Evolutionary conservation across 805 yeast genomes (phyloP), one percentile per base, ranked within the genome.

Genomic region (Candida tammaniensis): DNA sequence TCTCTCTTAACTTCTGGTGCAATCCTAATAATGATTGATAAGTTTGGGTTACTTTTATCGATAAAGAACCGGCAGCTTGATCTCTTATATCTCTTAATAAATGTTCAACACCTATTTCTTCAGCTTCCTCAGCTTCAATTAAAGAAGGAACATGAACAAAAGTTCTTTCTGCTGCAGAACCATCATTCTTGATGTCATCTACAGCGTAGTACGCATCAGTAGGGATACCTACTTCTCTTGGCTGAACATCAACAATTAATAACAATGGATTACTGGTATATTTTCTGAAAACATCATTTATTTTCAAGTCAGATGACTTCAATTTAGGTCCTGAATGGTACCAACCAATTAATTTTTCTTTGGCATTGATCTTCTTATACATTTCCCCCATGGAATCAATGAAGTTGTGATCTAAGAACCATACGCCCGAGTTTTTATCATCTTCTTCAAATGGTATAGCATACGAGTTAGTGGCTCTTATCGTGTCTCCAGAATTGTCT

Each of bases 391-490:
- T 93, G 35, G 85, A 78, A 55, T 91, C 98, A 40, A 93, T 86
- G 59, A 82, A 93, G 58, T 93, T 91, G 65, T 93, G 98, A 57
- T 93, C 98, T 51, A 93, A 68, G 55, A 93, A 93, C 98, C 98
- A 93, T 29, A 94, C 96, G 14, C 80, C 81, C 2, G 95, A 76
- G 58, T 87, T 85, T 59, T 78, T 83, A 29, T 84, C 95, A 55
- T 93, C 98, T 58, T 93, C 99, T 63, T 93, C 98, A 55, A 93
- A 93, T 1, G 99, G 99, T 31, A 93, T 85, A 7, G 98, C 99
- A 68, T 86, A 93, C 17, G 94, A 83, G 64, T 93, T 93, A 35
- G 96, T 79, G 14, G 89, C 91, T 33, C 80, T 78, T 31, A 89
- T 78, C 1, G 64, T 60, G 33, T 68, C 68, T 8, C 70, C 55